Evolutionary conservation across 2,329 filamentous ascomycete species (phyloP), one percentile per base, ranked within the genome.

Genomic region (Thelonectria discophora): DNA sequence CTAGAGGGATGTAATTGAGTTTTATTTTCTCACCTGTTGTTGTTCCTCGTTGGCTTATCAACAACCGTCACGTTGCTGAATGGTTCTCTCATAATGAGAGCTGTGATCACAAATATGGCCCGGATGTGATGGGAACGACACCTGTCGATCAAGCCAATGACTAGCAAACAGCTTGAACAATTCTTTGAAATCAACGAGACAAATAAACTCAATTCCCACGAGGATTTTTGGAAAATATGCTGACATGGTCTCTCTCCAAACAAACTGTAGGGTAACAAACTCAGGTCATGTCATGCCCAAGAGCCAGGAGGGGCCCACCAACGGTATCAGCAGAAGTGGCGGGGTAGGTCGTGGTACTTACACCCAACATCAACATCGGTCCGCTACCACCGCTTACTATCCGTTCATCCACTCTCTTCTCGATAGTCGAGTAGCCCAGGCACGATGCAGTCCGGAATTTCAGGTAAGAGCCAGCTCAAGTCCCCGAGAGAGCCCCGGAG

Each of bases 371-470:
- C 52, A 60, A 62, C 53, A 62, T 52, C 56, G 56, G 55, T 46
- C 55, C 55, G 64, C 58, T 58, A 58, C 40, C 52, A 21, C 56
- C 53, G 47, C 53, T 8, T 12, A 27, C 30, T 32, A n/a, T 47
- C 37, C 18, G n/a, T 48, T 39, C 55, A 42, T 42, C 32, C 48
- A 27, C 12, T 10, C n/a, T 18, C 34, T 20, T 17, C 21, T 24
- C 20, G 18, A 24, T 37, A 17, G 13, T 30, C 34, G 30, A 40
- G 40, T 30, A 40, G 55, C n/a, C 20, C 37, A 39, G 56, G 30
- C 47, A 76, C 63, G 54, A 93, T 93, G 90, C 90, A 93, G 82
- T 93, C 90, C 37, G 90, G 90, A 77, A 93, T 93, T 70, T 87
- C 89, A 78, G 90, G 90, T 90, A 82, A 52, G 72, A n/a, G 49